Evolutionary conservation across 306 rosid species (phyloP), one percentile per base, ranked within the genome.

Genomic region (Dalbergia cochinchinensis): DNA sequence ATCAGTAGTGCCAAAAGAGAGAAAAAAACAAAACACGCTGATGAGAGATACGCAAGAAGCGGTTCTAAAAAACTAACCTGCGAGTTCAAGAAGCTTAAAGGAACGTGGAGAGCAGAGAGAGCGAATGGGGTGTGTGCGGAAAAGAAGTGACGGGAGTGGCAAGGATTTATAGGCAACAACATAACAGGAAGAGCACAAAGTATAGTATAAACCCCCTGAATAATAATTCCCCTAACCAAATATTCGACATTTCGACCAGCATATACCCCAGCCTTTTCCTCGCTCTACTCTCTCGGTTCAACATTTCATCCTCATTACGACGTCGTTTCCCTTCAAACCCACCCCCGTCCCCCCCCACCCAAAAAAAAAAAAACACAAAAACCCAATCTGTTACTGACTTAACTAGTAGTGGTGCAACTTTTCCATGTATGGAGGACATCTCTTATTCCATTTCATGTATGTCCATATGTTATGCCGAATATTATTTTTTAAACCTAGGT

Each of bases 81-180:
- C 0, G 4, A 59, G 41, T 57, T 53, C 3, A 45, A 73, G 72
- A 71, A 71, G 71, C 4, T 35, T 19, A 9, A 11, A 4, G 50
- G 55, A 75, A 14, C 13, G 57, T 12, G 26, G 26, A 48, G 26
- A 55, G 31, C 4, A 55, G 57, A 57, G 15, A n/a, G 7, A 69
- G 57, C 37, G 8, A 53, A 8, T 0, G 42, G 0, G 42, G 9
- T 5, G 11, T 48, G 65, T 9, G 71, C 11, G 50, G 11, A 65
- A 22, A 80, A 71, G 4, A 39, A 34, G 55, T 0, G 72, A 68
- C 67, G 57, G 69, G 57, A 42, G 69, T 19, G 70, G 9, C 0
- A 20, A 4, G 7, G n/a, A 77, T 83, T 83, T 83, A 83, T 77
- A 77, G 83, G 50, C 8, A 53, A 77, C 4, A 20, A 3, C n/a